Evolutionary conservation across 805 yeast genomes (phyloP).

Genomic region (Wickerhamiella dianesei): DNA sequence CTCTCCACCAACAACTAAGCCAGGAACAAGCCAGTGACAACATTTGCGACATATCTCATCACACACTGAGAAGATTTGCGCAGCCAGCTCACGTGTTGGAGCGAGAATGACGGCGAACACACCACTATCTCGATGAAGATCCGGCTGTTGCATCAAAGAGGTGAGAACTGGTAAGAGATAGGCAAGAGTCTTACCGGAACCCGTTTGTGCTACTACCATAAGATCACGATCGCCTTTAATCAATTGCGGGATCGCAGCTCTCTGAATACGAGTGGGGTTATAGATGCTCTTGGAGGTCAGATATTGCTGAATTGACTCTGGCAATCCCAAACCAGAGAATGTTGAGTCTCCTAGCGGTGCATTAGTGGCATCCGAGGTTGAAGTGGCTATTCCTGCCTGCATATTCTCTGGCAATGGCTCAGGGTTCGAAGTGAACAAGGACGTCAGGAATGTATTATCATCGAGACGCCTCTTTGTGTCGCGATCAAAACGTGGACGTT

Average conservation of each 20-base stretch:
- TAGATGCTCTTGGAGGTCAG: slow-evolving; percentile 36
- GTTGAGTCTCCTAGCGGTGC: slow-evolving; percentile 67
- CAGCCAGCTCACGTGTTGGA: slow-evolving; percentile 91
- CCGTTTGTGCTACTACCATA: slow-evolving; percentile 93
- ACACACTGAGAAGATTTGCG: slow-evolving; percentile 73
- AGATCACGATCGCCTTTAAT: slow-evolving; percentile 42
- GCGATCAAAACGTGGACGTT: background rate
- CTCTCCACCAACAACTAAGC: slow-evolving; percentile 95
- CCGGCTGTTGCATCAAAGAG: slow-evolving; percentile 44
- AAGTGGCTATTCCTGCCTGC: background rate
- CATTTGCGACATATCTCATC: slow-evolving; percentile 51
- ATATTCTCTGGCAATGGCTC: slow-evolving; percentile 28
- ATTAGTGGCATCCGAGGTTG: slow-evolving; percentile 48
- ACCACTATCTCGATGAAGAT: slow-evolving; percentile 52
- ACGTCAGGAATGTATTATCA: slow-evolving; percentile 59
- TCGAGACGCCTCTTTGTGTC: slow-evolving; percentile 6
- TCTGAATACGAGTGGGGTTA: slow-evolving; percentile 76
- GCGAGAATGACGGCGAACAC: slow-evolving; percentile 77
- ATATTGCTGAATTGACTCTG: slow-evolving; percentile 38
- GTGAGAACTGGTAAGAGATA: slow-evolving; percentile 74
- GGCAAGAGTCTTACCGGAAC: slow-evolving; percentile 92
- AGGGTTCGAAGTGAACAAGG: slow-evolving; percentile 64
- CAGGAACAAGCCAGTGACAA: slow-evolving; percentile 85
- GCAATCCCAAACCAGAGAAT: slow-evolving; percentile 60
- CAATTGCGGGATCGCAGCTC: slow-evolving; percentile 58